These are phyloP conservation scores for Wickerhamomyces sydowiorum DNA, from an alignment of 805 yeast genomes.

Conservation along the genomic window DNA sequence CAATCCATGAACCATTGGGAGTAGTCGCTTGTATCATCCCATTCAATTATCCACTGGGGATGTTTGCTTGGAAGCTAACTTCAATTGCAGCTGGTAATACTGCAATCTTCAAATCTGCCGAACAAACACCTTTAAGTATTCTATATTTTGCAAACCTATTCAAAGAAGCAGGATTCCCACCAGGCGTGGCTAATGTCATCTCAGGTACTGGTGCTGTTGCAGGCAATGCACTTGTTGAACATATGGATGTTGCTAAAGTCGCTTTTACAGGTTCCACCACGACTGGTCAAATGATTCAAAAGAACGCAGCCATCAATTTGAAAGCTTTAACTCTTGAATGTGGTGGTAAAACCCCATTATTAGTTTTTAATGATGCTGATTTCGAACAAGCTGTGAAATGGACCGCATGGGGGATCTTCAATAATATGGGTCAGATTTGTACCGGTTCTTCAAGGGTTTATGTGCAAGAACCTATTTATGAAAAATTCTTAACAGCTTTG, in stretches of 20 bases:
- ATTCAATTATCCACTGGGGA: slow-evolving; percentile 45
- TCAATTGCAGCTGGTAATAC: slow-evolving; percentile 44
- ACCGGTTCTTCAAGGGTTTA: slow-evolving; percentile 58
- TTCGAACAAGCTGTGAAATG: slow-evolving; percentile 43
- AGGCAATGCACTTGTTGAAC: slow-evolving; percentile 41
- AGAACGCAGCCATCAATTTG: slow-evolving; percentile 36
- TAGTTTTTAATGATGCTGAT: slow-evolving; percentile 43
- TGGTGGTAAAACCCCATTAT: slow-evolving; percentile 47
- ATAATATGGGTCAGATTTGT: slow-evolving; percentile 60
- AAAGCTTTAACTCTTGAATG: slow-evolving; percentile 45
- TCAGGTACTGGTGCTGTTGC: slow-evolving; percentile 39
- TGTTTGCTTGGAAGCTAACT: slow-evolving; percentile 46
- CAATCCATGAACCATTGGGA: slow-evolving; percentile 49
- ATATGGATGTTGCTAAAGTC: slow-evolving; percentile 40
- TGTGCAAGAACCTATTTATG: slow-evolving; percentile 49
- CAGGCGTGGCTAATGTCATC: slow-evolving; percentile 44
- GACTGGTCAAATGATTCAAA: slow-evolving; percentile 39
- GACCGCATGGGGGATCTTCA: slow-evolving; percentile 51
- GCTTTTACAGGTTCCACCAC: slow-evolving; percentile 54
- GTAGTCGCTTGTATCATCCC: slow-evolving; percentile 48
- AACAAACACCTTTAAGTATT: slow-evolving; percentile 43
- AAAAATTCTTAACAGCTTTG: slow-evolving; percentile 39
- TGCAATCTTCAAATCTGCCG: slow-evolving; percentile 42
- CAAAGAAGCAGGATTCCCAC: slow-evolving; percentile 41
- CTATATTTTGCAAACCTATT: slow-evolving; percentile 36